Conservation (phyloP, 2,329 filamentous ascomycete genomes). For the Cladosporium colombiae region DNA sequence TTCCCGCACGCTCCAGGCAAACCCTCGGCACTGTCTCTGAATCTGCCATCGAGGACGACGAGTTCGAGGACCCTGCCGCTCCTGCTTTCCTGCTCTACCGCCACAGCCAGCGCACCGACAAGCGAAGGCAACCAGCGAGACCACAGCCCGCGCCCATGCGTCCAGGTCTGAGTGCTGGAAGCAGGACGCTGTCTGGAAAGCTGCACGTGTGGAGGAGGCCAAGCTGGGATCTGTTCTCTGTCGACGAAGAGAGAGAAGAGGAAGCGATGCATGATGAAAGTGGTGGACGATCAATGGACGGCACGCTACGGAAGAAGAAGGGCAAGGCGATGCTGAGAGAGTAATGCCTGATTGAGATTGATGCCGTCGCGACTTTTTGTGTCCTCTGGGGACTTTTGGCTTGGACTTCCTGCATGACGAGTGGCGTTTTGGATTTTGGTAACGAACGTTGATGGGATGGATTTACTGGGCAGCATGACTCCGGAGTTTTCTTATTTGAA, state of each 20-base stretch:
- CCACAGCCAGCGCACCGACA: slow-evolving; percentile 15
- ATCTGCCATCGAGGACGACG: slow-evolving; percentile 23
- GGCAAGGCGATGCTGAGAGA: slow-evolving; percentile 3
- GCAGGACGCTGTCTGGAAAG: slow-evolving; percentile 35
- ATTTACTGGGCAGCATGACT: neutral
- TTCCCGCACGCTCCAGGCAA: neutral
- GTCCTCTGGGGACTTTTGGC: neutral
- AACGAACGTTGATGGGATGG: neutral
- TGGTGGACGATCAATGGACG: neutral
- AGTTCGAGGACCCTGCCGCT: slow-evolving; percentile 27
- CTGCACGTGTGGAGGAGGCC: slow-evolving; percentile 35
- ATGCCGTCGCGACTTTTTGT: neutral
- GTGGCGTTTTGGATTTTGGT: neutral
- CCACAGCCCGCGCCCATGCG: slow-evolving; percentile 19
- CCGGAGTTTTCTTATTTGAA: neutral
- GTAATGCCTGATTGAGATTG: neutral
- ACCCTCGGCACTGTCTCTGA: slow-evolving; percentile 10
- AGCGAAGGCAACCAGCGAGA: neutral
- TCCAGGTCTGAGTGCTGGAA: slow-evolving; percentile 32
- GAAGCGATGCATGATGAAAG: slow-evolving; percentile 17
- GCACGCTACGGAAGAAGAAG: slow-evolving; percentile 6
- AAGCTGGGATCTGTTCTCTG: slow-evolving; percentile 31
- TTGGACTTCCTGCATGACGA: neutral
- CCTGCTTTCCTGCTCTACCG: slow-evolving; percentile 31
- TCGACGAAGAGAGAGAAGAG: slow-evolving; percentile 32